Conservation (phyloP, 768 basidiomycete species). For the Amanita fuliginea region DNA sequence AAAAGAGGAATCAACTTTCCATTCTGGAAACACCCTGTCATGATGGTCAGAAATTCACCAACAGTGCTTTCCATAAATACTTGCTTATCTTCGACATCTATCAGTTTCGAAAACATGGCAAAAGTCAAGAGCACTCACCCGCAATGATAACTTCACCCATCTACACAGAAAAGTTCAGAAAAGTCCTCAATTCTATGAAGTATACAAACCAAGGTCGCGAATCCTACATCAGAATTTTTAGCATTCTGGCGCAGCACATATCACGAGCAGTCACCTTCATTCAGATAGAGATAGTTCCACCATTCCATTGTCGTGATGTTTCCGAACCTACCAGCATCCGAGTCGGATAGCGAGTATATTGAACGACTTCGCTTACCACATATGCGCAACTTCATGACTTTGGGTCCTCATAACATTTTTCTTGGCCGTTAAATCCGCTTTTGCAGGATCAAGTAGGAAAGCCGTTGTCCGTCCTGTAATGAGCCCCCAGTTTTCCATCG, state of each 20-base stretch:
- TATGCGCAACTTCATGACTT: slow-evolving; percentile 81
- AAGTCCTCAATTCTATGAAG: background rate
- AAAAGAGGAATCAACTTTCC: slow-evolving; percentile 76
- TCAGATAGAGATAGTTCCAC: slow-evolving; percentile 81
- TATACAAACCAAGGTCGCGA: slow-evolving; percentile 63
- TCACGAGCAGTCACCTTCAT: slow-evolving; percentile 41
- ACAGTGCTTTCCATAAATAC: slow-evolving; percentile 8
- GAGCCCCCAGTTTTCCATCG: slow-evolving; percentile 94
- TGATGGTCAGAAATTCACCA: background rate
- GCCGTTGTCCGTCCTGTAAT: slow-evolving; percentile 83
- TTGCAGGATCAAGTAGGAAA: slow-evolving; percentile 71
- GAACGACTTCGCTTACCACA: slow-evolving; percentile 39
- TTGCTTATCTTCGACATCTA: slow-evolving; percentile 37
- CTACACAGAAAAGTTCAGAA: slow-evolving; percentile 19
- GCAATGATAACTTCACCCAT: slow-evolving; percentile 85
- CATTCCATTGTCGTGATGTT: slow-evolving; percentile 91
- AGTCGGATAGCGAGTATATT: background rate
- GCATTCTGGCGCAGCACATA: background rate
- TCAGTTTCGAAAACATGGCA: background rate
- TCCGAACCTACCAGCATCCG: slow-evolving; percentile 52
- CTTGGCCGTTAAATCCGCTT: slow-evolving; percentile 59
- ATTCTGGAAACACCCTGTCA: slow-evolving; percentile 67
- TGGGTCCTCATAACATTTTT: slow-evolving; percentile 71
- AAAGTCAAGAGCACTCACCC: slow-evolving; percentile 30
- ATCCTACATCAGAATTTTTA: slow-evolving; percentile 32